Evolutionary conservation across 805 yeast species (phyloP).

Genomic region (Cyberlindnera bimundalis): DNA sequence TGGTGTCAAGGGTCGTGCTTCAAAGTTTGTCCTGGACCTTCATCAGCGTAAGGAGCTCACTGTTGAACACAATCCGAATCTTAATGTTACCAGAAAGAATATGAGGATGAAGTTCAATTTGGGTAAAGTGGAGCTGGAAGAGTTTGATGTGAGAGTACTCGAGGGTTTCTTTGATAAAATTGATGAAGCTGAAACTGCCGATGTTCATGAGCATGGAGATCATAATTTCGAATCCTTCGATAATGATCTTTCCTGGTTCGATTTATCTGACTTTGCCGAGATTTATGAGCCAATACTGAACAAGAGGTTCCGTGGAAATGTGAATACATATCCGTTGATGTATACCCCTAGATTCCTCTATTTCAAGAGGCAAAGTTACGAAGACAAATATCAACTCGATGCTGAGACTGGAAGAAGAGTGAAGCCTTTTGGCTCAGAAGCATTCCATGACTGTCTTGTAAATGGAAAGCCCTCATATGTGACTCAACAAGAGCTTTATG

Average conservation of each 20-base stretch:
- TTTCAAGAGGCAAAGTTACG: slow-evolving; percentile 56
- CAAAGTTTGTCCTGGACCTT: slow-evolving; percentile 55
- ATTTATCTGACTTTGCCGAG: slow-evolving; percentile 58
- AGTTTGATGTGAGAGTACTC: slow-evolving; percentile 60
- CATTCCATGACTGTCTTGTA: slow-evolving; percentile 58
- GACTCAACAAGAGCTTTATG: slow-evolving; percentile 40
- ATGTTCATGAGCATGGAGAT: slow-evolving; percentile 6
- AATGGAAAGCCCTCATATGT: slow-evolving; percentile 38
- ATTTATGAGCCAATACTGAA: slow-evolving; percentile 40
- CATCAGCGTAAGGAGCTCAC: slow-evolving; percentile 58
- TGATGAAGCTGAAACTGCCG: slow-evolving; percentile 9
- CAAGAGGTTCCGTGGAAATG: slow-evolving; percentile 34
- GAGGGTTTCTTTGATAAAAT: slow-evolving; percentile 41
- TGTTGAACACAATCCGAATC: slow-evolving; percentile 41
- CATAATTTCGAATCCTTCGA: slow-evolving; percentile 42
- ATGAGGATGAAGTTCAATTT: slow-evolving; percentile 59
- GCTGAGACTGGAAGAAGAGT: slow-evolving; percentile 33
- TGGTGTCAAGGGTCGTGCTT: slow-evolving; percentile 67
- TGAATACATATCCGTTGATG: slow-evolving; percentile 58
- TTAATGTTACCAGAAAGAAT: slow-evolving; percentile 43
- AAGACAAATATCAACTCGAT: slow-evolving; percentile 38
- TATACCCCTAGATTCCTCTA: slow-evolving; percentile 70
- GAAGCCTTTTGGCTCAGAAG: slow-evolving; percentile 47
- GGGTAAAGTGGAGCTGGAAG: slow-evolving; percentile 56
- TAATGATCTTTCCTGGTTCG: slow-evolving; percentile 58